Conservation (phyloP, 2,329 filamentous ascomycete species). For the Grosmannia clavigera region DNA sequence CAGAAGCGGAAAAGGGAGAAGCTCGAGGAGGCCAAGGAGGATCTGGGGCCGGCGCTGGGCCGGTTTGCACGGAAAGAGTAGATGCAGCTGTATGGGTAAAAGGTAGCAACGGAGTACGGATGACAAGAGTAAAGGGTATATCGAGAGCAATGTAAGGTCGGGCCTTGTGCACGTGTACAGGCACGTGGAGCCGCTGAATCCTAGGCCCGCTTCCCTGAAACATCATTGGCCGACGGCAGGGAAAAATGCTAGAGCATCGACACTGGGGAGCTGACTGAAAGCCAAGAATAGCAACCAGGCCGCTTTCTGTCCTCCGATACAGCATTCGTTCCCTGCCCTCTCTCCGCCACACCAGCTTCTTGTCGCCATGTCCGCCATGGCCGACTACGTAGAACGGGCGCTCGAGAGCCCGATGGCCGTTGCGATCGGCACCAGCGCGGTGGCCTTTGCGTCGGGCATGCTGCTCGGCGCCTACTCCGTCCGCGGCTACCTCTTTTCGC, state of each 20-base stretch:
- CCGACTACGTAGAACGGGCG: not conserved
- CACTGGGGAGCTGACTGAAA: no score
- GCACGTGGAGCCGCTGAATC: not conserved
- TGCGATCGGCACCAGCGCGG: conserved; percentile 59
- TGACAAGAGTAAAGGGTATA: not conserved
- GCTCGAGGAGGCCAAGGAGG: conserved; percentile 50
- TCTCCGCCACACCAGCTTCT: not conserved
- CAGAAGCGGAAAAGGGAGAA: conserved; percentile 53
- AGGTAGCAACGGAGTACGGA: no score
- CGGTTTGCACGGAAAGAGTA: conserved; percentile 68
- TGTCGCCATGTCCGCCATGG: conserved; percentile 2
- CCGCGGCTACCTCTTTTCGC: conserved; percentile 46
- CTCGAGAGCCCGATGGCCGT: conserved; percentile 23
- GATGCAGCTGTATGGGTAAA: not conserved
- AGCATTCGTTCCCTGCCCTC: not conserved
- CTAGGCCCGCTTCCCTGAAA: no score
- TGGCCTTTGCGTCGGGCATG: conserved; percentile 67
- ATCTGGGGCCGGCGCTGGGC: conserved; percentile 74
- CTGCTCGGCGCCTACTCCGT: conserved; percentile 66
- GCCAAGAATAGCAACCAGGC: not conserved
- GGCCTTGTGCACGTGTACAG: not conserved
- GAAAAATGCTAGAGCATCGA: no score
- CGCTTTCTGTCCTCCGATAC: not conserved
- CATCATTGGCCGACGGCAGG: no score
- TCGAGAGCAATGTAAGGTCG: not conserved